A percentile compares a stretch with the other conserved stretches of the same genome.
Evolutionary conservation across 1,284 basidiomycete species (phyloP).

Genomic region (Polyporus tsugae): DNA sequence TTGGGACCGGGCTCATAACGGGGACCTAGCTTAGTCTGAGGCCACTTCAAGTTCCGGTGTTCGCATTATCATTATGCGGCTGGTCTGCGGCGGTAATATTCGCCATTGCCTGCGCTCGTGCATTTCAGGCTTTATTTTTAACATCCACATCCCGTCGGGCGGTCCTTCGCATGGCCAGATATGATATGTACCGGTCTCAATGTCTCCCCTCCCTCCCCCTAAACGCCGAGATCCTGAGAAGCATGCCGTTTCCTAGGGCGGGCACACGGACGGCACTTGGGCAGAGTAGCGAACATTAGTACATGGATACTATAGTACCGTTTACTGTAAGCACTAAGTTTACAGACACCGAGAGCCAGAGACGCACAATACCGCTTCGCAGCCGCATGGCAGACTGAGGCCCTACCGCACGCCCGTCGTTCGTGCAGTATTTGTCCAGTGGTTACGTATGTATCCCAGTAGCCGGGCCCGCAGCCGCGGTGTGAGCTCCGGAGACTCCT

Average conservation of each 20-base stretch:
- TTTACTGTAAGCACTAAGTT: background rate
- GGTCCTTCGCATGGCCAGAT: no score
- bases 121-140: background rate
- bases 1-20: no score
- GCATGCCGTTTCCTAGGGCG: no score
- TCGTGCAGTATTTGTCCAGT: background rate
- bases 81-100: background rate
- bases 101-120: background rate
- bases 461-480: background rate
- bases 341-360: background rate
- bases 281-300: no score
- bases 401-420: background rate
- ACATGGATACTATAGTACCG: no score
- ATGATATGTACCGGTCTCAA: no score
- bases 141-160: background rate
- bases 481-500: background rate
- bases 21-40: no score
- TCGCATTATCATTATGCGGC: background rate
- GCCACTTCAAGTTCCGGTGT: background rate
- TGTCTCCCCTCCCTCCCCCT: background rate
- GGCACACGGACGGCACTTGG: no score
- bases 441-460: background rate
- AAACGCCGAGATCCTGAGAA: background rate
- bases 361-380: background rate
- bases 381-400: constrained; percentile 1